Conservation (phyloP, 768 basidiomycete species). For the Leccinum aurantiacum region DNA sequence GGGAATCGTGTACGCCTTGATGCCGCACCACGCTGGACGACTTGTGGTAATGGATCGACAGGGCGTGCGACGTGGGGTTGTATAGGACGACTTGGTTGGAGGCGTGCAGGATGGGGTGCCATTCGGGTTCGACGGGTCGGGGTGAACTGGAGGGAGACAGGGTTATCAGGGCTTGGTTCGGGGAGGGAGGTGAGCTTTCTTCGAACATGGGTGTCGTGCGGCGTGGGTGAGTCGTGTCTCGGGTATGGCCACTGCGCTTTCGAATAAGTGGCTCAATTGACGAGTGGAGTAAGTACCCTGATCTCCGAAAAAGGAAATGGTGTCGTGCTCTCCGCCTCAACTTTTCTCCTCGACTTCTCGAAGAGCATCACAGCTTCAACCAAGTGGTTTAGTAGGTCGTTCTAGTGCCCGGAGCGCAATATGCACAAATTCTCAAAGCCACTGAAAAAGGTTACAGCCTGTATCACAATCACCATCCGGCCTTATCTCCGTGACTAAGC, state of each 20-base stretch:
- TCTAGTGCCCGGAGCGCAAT: too few species aligned
- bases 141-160: constrained; percentile 12
- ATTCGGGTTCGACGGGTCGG: constrained; percentile 36
- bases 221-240: background rate
- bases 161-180: constrained; percentile 31
- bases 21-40: constrained; percentile 24
- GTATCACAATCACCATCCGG: constrained; percentile 22
- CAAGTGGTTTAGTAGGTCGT: too few species aligned
- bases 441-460: too few species aligned
- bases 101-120: constrained; percentile 81
- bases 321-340: too few species aligned
- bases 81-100: constrained; percentile 87
- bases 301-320: background rate
- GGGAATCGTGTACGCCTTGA: background rate
- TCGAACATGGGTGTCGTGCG: constrained; percentile 10
- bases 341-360: too few species aligned
- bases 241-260: too few species aligned
- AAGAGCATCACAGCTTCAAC: too few species aligned
- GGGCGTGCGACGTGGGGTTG: constrained; percentile 80
- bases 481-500: constrained; percentile 72
- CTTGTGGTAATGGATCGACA: constrained; percentile 54
- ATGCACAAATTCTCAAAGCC: too few species aligned
- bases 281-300: too few species aligned
- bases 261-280: too few species aligned
- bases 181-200: constrained; percentile 33